Percentiles rank a stretch among this genome's conserved stretches.
phyloP scores from a whole-genome alignment of 2,329 filamentous ascomycete species.

The Colletotrichum scovillei region DNA sequence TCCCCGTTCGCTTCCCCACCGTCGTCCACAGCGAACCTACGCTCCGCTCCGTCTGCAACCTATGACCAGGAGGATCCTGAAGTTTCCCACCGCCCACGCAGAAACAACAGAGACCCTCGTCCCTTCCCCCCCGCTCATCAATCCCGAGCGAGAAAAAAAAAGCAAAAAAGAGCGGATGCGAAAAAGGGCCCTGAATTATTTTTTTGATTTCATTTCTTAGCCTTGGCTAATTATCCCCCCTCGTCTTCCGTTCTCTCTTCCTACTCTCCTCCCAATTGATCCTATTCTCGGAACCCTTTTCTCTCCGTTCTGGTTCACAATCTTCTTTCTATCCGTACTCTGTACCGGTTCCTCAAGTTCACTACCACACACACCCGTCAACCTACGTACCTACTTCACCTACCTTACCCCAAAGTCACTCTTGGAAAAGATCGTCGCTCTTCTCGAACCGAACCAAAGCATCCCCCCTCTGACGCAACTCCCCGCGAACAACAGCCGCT shows the following conservation, averaged over 20 bases:
- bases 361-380: neutral
- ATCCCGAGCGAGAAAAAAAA: slow-evolving; percentile 1
- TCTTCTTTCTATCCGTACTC: neutral
- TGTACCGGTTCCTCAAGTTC: neutral
- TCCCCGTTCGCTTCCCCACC: neutral
- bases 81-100: neutral
- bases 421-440: neutral
- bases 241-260: slow-evolving; percentile 2
- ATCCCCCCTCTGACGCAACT: slow-evolving; percentile 28
- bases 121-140: slow-evolving; percentile 10
- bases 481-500: slow-evolving; percentile 17
- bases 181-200: neutral
- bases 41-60: neutral
- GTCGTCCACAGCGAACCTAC: neutral
- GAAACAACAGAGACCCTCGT: neutral
- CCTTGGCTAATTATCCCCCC: neutral
- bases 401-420: neutral
- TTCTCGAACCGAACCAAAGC: neutral
- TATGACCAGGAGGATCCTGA: slow-evolving; percentile 4
- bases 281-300: slow-evolving; percentile 7
- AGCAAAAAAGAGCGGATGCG: neutral
- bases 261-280: slow-evolving; percentile 7
- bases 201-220: neutral
- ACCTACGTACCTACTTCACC: neutral
- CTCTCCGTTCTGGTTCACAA: neutral